A percentile compares a stretch with the other conserved stretches of the same genome.
phyloP scores from a whole-genome alignment of 2,329 filamentous ascomycete species.

The Penicillium sp. region DNA sequence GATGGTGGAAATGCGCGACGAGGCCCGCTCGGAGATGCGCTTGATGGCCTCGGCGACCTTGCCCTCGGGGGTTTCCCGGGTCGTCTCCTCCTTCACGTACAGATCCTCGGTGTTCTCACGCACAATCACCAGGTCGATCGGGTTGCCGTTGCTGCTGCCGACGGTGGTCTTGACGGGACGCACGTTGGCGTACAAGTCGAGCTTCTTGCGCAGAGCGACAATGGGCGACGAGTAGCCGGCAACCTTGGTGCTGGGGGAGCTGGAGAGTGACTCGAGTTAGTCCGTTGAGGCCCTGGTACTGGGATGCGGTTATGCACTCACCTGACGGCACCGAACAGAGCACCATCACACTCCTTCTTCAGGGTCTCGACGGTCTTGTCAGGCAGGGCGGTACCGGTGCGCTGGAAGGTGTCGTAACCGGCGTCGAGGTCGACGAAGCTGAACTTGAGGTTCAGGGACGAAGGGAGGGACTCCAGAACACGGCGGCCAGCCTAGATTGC shows the following conservation, averaged over 20 bases:
- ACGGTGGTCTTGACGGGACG: constrained; percentile 84
- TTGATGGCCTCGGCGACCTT: constrained; percentile 97
- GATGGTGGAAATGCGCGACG: constrained; percentile 81
- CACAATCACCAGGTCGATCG: constrained; percentile 95
- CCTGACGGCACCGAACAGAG: constrained; percentile 91
- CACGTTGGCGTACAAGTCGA: constrained; percentile 96
- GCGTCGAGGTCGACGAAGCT: constrained; percentile 90
- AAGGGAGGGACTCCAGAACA: constrained; percentile 84
- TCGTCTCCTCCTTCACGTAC: constrained; percentile 95
- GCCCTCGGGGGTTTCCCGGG: constrained; percentile 64
- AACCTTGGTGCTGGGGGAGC: constrained; percentile 81
- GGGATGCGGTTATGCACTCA: constrained; percentile 24
- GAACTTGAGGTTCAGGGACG: constrained; percentile 89
- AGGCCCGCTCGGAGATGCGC: constrained; percentile 84
- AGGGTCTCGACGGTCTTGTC: constrained; percentile 87
- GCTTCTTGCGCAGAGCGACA: constrained; percentile 89
- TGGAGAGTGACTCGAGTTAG: constrained; percentile 24
- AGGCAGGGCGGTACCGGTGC: constrained; percentile 80
- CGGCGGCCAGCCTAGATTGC: constrained; percentile 64
- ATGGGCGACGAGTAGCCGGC: constrained; percentile 96
- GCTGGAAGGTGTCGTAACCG: constrained; percentile 88
- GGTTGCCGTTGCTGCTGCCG: constrained; percentile 44
- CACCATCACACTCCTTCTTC: constrained; percentile 87
- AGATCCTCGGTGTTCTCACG: constrained; percentile 98
- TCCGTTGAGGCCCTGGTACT: not conserved